These are phyloP conservation scores for Albugo candida DNA, from an alignment of 352 stramenopile genomes.

Conservation along the genomic window DNA sequence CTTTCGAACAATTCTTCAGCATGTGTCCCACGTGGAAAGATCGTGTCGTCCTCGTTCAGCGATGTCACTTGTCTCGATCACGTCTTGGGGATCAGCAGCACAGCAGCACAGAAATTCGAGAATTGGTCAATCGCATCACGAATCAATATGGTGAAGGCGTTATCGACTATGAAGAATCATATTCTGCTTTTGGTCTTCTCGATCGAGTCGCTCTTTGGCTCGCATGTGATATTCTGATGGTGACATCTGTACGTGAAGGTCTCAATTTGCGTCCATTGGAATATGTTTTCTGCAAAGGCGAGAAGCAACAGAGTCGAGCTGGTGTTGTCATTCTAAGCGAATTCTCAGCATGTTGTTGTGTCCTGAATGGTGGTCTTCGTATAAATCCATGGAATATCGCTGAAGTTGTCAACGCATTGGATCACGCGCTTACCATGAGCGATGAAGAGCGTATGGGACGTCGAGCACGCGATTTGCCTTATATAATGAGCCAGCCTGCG, in stretches of 20 bases:
- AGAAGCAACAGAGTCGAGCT: slow-evolving; percentile 28
- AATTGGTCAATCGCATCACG: slow-evolving; percentile 68
- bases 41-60: slow-evolving; percentile 91
- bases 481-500: slow-evolving; percentile 85
- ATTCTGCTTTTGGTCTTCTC: slow-evolving; percentile 61
- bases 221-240: slow-evolving; percentile 90
- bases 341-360: slow-evolving; percentile 90
- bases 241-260: slow-evolving; percentile 92
- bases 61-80: slow-evolving; percentile 72
- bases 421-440: slow-evolving; percentile 87
- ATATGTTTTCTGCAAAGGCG: slow-evolving; percentile 79
- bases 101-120: slow-evolving; percentile 60
- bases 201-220: slow-evolving; percentile 87
- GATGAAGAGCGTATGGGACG: slow-evolving; percentile 76
- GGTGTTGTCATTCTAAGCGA: slow-evolving; percentile 94
- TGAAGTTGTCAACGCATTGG: slow-evolving; percentile 77
- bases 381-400: slow-evolving; percentile 96
- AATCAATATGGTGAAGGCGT: slow-evolving; percentile 39
- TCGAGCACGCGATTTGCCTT: slow-evolving; percentile 88
- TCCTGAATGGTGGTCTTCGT: slow-evolving; percentile 90
- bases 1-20: slow-evolving; percentile 90
- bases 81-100: slow-evolving; percentile 83
- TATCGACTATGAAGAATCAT: slow-evolving; percentile 81
- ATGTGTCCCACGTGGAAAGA: slow-evolving; percentile 89
- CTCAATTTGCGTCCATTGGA: slow-evolving; percentile 95